Evolutionary conservation across 1,139 yeast genomes (phyloP).

Genomic region (Petasospora rhodanensis): DNA sequence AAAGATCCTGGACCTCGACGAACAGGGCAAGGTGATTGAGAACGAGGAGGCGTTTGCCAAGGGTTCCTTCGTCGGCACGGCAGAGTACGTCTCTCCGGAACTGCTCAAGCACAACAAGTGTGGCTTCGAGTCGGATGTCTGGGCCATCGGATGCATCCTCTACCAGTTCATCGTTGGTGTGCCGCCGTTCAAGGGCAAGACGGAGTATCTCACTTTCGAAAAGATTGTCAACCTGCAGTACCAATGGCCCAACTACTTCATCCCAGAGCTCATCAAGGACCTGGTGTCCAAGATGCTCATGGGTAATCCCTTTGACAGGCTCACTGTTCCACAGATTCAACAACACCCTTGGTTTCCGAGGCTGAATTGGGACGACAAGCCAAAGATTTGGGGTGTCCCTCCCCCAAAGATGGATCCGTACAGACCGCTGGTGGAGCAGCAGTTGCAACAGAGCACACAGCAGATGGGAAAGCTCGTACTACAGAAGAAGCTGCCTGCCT

Average conservation of each 20-base stretch:
- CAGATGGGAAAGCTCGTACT: constrained; percentile 16
- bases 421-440: constrained; percentile 33
- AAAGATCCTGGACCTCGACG: constrained; percentile 42
- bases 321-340: constrained; percentile 61
- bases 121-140: constrained; percentile 70
- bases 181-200: constrained; percentile 78
- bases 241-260: constrained; percentile 45
- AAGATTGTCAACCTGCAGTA: constrained; percentile 61
- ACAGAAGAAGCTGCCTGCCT: constrained; percentile 21
- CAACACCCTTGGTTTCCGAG: constrained; percentile 68
- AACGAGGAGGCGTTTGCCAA: constrained; percentile 23
- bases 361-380: constrained; percentile 60
- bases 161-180: constrained; percentile 72
- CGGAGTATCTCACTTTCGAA: constrained; percentile 71
- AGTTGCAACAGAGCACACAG: constrained; percentile 10
- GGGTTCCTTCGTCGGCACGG: constrained; percentile 82
- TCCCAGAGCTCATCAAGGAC: constrained; percentile 44
- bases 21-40: constrained; percentile 29
- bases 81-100: constrained; percentile 78
- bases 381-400: constrained; percentile 58
- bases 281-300: constrained; percentile 52
- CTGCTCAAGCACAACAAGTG: constrained; percentile 62
- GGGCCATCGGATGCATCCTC: constrained; percentile 81
- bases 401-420: constrained; percentile 76
- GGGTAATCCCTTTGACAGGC: constrained; percentile 61